phyloP scores from a whole-genome alignment of 2,329 filamentous ascomycete genomes.

The Stagonosporopsis tanaceti region DNA sequence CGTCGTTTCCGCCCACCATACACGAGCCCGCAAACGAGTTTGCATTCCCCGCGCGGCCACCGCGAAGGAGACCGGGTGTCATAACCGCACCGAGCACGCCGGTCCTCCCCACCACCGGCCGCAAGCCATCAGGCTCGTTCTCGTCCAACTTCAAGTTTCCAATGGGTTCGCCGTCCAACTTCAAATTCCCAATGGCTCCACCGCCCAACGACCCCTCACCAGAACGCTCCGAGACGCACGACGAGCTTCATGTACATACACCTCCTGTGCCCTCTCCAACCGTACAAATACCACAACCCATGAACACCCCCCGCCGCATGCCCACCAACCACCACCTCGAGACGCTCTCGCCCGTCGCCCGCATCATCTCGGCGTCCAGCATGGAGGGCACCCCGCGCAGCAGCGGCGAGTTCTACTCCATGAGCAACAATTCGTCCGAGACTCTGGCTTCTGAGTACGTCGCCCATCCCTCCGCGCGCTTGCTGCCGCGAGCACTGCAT shows the following conservation, averaged over 20 bases:
- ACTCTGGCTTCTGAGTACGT: conserved; percentile 90
- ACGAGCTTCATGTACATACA: conserved; percentile 8
- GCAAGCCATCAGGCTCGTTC: conserved; percentile 53
- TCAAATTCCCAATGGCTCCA: conserved; percentile 64
- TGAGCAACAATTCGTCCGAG: conserved; percentile 94
- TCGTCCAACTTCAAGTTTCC: conserved; percentile 66
- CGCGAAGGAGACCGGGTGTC: conserved; percentile 39
- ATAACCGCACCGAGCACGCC: conserved; percentile 53
- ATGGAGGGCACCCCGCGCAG: conserved; percentile 81
- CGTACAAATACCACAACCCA: conserved; percentile 16
- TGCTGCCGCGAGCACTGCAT: conserved; percentile 54
- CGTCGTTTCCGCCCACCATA: conserved; percentile 47
- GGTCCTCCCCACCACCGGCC: conserved; percentile 46
- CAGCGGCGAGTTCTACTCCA: conserved; percentile 92
- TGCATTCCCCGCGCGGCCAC: conserved; percentile 40
- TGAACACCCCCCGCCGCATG: conserved; percentile 21
- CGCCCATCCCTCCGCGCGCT: conserved; percentile 55
- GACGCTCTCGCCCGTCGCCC: conserved; percentile 66
- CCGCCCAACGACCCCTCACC: conserved; percentile 41
- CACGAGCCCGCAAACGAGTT: conserved; percentile 39
- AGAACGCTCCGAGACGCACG: conserved; percentile 41
- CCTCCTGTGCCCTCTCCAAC: not conserved
- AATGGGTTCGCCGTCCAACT: conserved; percentile 55
- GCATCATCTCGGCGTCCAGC: conserved; percentile 80
- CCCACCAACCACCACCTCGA: conserved; percentile 59